Percentiles rank a stretch among this genome's conserved stretches.
Evolutionary conservation across 805 yeast genomes (phyloP).

Genomic region (Candida multigemmis): DNA sequence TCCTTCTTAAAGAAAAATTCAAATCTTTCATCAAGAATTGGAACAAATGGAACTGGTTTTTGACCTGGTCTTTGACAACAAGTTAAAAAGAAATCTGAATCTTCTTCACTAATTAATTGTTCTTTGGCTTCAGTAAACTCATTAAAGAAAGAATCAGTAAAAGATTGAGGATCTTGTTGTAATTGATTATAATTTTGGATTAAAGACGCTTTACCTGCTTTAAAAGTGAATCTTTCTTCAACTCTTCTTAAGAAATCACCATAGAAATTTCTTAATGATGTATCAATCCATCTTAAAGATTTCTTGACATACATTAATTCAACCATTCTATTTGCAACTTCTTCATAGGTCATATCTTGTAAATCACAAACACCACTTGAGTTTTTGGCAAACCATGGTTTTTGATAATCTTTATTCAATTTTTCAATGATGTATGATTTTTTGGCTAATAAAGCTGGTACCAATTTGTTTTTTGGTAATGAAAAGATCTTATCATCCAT

Average conservation of each 20-base stretch:
- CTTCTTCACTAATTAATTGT: conserved; percentile 91
- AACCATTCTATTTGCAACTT: conserved; percentile 78
- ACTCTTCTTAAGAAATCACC: conserved; percentile 87
- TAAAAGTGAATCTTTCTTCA: conserved; percentile 76
- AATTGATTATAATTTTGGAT: conserved; percentile 68
- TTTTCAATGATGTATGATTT: conserved; percentile 76
- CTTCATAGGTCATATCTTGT: conserved; percentile 91
- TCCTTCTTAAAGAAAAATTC: conserved; percentile 97
- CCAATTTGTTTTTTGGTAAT: conserved; percentile 80
- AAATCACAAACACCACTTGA: conserved; percentile 78
- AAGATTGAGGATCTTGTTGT: conserved; percentile 49
- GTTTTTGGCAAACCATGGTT: conserved; percentile 92
- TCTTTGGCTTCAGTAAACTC: conserved; percentile 66
- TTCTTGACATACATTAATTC: conserved; percentile 81
- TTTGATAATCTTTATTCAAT: conserved; percentile 91
- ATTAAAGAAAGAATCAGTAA: conserved; percentile 50
- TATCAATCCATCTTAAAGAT: conserved; percentile 82
- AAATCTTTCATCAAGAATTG: conserved; percentile 87
- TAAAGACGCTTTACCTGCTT: conserved; percentile 47
- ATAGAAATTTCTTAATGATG: conserved; percentile 73
- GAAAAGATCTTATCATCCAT: conserved; percentile 89
- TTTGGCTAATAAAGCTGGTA: conserved; percentile 75
- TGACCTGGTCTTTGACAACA: conserved; percentile 76
- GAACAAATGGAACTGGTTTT: conserved; percentile 98
- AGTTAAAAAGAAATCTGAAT: conserved; percentile 84